Evolutionary conservation across 768 basidiomycete species (phyloP).

Genomic region (Agrocybe pediades): DNA sequence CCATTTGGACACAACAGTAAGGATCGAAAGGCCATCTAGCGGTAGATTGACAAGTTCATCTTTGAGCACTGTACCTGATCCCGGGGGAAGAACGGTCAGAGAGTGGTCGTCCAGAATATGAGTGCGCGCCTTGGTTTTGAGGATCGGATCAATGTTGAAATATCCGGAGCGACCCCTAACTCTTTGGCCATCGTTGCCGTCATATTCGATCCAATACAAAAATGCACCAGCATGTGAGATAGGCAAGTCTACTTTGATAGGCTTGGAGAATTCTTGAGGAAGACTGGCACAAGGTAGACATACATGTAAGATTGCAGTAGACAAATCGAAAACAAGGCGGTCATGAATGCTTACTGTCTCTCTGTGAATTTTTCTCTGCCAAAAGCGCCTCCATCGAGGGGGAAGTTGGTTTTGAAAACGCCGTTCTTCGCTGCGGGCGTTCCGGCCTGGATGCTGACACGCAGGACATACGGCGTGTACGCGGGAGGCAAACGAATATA

Average conservation of each 20-base stretch:
- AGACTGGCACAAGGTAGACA: slow-evolving; percentile 47
- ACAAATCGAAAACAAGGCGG: neutral
- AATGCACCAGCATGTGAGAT: slow-evolving; percentile 98
- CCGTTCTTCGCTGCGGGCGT: slow-evolving; percentile 90
- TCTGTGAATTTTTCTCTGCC: slow-evolving; percentile 73
- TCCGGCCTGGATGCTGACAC: slow-evolving; percentile 90
- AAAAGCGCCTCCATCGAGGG: slow-evolving; percentile 89
- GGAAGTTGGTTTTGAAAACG: slow-evolving; percentile 95
- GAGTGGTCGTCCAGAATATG: slow-evolving; percentile 69
- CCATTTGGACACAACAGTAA: slow-evolving; percentile 97
- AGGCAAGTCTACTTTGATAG: slow-evolving; percentile 91
- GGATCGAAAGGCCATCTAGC: slow-evolving; percentile 84
- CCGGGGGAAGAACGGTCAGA: slow-evolving; percentile 50
- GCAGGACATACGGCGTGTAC: slow-evolving; percentile 82
- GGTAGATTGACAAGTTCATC: slow-evolving; percentile 68
- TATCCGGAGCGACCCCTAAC: slow-evolving; percentile 87
- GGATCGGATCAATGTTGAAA: slow-evolving; percentile 94
- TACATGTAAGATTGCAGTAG: neutral
- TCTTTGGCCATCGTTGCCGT: slow-evolving; percentile 61
- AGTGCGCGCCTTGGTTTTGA: slow-evolving; percentile 72
- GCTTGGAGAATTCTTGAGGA: slow-evolving; percentile 84
- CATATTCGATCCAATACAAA: slow-evolving; percentile 93
- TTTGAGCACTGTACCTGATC: slow-evolving; percentile 53
- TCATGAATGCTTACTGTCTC: slow-evolving; percentile 59
- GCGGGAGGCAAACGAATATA: slow-evolving; percentile 97